Percentiles rank a stretch among this genome's conserved stretches.
Conservation (phyloP, 805 yeast species). For the Metschnikowia kofuensis region DNA sequence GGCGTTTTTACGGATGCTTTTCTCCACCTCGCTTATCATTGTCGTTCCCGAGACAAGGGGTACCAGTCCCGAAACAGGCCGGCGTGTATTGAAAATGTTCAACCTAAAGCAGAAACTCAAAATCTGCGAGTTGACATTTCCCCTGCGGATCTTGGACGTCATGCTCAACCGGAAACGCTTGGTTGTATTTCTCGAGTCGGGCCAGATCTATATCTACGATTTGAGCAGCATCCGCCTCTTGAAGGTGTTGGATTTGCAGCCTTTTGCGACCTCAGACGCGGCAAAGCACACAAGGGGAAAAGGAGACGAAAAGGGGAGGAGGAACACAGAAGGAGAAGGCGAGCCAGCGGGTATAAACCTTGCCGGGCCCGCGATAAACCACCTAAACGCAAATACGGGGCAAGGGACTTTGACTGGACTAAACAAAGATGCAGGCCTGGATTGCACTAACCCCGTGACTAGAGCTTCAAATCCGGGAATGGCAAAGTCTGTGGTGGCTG, state of each 20-base stretch:
- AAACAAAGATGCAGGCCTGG: background rate
- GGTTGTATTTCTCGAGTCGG: constrained; percentile 66
- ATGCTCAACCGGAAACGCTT: constrained; percentile 79
- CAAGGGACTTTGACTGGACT: too few relatives aligned
- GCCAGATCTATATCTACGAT: constrained; percentile 86
- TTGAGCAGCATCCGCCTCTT: constrained; percentile 83
- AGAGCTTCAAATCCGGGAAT: constrained; percentile 10
- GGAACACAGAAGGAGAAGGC: background rate
- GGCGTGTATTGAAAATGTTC: constrained; percentile 35
- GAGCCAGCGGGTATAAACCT: background rate
- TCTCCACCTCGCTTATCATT: constrained; percentile 41
- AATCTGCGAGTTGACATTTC: constrained; percentile 88
- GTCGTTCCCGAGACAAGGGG: constrained; percentile 32
- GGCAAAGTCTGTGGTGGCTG: constrained; percentile 22
- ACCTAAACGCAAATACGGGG: too few relatives aligned
- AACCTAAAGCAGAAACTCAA: constrained; percentile 41
- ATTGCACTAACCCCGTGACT: too few relatives aligned
- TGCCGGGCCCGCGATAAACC: too few relatives aligned
- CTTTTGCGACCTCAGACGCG: background rate
- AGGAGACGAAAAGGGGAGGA: background rate
- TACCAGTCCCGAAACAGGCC: constrained; percentile 16
- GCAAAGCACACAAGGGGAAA: background rate
- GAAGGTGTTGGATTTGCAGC: constrained; percentile 33
- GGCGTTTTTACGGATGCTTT: constrained; percentile 34
- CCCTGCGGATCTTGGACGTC: constrained; percentile 68